A percentile compares a stretch with the other conserved stretches of the same genome.
Evolutionary conservation across 345 rosid genomes (phyloP).

Genomic region (Dovyalis caffra): DNA sequence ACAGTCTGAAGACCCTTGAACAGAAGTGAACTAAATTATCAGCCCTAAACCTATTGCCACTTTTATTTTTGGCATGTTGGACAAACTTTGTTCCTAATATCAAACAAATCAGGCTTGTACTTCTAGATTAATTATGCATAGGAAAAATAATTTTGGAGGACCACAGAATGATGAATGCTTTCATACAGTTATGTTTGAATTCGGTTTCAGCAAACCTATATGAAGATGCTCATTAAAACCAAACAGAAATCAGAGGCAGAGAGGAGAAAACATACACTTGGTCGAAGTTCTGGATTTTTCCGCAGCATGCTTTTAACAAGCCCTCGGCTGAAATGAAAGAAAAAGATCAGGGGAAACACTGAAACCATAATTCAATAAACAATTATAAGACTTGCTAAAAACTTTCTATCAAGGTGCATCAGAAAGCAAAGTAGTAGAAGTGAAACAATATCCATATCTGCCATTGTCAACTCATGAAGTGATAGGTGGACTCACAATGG

Average conservation of each 20-base stretch:
- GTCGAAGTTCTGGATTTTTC: constrained; percentile 95
- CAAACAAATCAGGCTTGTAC: neutral
- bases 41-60: too few relatives aligned
- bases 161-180: neutral
- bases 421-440: neutral
- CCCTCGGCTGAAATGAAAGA: constrained; percentile 63
- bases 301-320: constrained; percentile 96
- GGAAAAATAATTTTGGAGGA: neutral
- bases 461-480: neutral
- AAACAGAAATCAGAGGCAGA: neutral
- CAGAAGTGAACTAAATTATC: too few relatives aligned
- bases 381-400: neutral
- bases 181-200: neutral
- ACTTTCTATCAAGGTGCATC: neutral
- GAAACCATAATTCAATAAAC: neutral
- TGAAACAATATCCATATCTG: neutral
- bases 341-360: constrained; percentile 1
- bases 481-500: constrained; percentile 65
- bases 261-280: constrained; percentile 64
- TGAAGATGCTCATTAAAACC: neutral
- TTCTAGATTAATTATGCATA: neutral
- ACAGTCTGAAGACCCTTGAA: too few relatives aligned
- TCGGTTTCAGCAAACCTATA: neutral
- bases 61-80: too few relatives aligned
- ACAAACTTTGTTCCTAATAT: neutral